Evolutionary conservation across 148 eudicot species (phyloP), one percentile per base, ranked within the genome.

Genomic region (Vaccinium macrocarpon): DNA sequence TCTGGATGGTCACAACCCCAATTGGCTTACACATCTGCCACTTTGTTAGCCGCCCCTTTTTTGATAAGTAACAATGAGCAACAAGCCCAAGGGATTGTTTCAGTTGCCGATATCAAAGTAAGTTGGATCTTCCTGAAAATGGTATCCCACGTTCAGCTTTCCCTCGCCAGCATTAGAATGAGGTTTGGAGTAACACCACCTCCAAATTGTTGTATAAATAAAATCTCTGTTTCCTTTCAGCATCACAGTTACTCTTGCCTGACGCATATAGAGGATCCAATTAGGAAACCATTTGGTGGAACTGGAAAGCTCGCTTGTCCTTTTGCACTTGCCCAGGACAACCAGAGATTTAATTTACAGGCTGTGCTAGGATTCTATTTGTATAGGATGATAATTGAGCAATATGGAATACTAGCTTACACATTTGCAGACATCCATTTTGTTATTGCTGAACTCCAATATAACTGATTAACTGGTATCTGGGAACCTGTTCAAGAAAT

Each of bases 111-210:
- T 90, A 83, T 89, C 88, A 79, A 90, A 95, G 73, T 92, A 93
- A 86, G 91, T 95, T 21, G 98, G 97, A 90, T 95, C 90, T 56
- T 84, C 85, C 27, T 94, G 98, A 77, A 88, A 95, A 90, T 95
- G 90, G 87, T 93, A 91, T 73, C 90, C 95, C 80, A 92, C 91
- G 76, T 89, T 89, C 89, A 93, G 85, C 95, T 94, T 89, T 72
- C 98, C 96, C 89, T 94, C 95, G 80, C 93, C 95, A 82, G 94
- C 84, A 87, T 93, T 96, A 53, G 91, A 87, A 90, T 92, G 98
- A 64, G 94, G 89, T 84, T n/a, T 93, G 96, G 84, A 95, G 96
- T 84, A 94, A 93, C 57, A 94, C 95, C 53, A 92, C 96, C 80
- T 89, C 88, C 79, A 91, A 48, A 80, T 94, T 93, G 80, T 89